Evolutionary conservation across 352 stramenopile species (phyloP), one percentile per base, ranked within the genome.

Genomic region (Phytophthora foliorum): DNA sequence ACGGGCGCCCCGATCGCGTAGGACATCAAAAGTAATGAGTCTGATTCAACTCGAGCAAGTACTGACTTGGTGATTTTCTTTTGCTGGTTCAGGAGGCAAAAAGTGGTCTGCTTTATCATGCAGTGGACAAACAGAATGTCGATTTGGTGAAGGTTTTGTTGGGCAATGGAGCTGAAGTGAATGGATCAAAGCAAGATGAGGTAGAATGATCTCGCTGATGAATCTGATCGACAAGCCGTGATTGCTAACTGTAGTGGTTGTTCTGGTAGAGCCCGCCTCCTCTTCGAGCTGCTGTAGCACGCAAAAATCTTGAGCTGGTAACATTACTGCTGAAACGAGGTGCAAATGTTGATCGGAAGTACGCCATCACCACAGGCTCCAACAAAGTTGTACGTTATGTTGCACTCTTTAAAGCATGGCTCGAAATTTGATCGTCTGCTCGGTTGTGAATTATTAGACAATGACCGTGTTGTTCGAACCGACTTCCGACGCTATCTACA

Each of bases 101-200:
- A 29, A 48, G 69, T 8, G 58, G 64, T 7, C 38, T 76, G 6
- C 57, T 76, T 11, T 76, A 76, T 39, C 51, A 76, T 14, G 69
- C 69, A 22, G 69, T 76, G 45, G 69, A 76, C 2, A 76, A 72
- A 29, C 34, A 73, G 31, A 76, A 73, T 22, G 29, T 73, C 17
- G 69, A 76, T 4, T 25, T 76, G 17, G 69, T 73, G n/a, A 76
- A 76, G 16, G 57, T 76, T 58, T 65, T 76, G 25, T 17, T 76
- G 34, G 44, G 69, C 2, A 72, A 76, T 42, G 69, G 69, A 21
- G 69, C 69, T 27, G 69, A 76, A 53, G 69, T 73, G 31, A 76
- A 76, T 24, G 63, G 63, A 1, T 72, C 69, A 9, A 76, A 76
- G 16, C 63, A 76, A 42, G 69, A 76, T 7, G 69, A 76, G 61